phyloP scores from a whole-genome alignment of 768 basidiomycete species.

The Amanita subjunquillea region DNA sequence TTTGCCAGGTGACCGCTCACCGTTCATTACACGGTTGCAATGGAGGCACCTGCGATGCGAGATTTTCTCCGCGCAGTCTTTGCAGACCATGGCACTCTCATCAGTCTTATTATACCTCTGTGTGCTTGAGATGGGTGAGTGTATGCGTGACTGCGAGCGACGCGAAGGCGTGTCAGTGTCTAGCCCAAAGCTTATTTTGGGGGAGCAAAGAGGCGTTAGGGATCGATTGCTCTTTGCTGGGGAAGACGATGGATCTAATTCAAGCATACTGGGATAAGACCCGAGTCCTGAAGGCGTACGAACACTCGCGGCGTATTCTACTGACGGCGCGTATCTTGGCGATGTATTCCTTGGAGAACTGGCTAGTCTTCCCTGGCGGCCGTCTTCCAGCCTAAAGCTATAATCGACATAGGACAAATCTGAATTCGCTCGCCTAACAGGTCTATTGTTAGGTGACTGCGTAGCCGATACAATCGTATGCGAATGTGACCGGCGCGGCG shows the following conservation, averaged over 20 bases:
- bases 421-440: constrained; percentile 6
- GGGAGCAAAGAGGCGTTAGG: constrained; percentile 1
- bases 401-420: neutral
- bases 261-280: constrained; percentile 15
- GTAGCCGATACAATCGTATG: neutral
- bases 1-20: constrained; percentile 7
- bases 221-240: neutral
- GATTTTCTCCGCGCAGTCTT: neutral
- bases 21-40: neutral
- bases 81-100: neutral
- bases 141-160: neutral
- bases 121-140: neutral
- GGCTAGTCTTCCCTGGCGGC: constrained; percentile 6
- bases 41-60: neutral
- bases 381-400: neutral
- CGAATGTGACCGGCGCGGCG: constrained; percentile 1
- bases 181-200: neutral
- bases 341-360: constrained; percentile 9
- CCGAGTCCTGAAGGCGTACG: constrained; percentile 20
- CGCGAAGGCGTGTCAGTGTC: neutral
- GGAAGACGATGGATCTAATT: constrained; percentile 11
- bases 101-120: no score
- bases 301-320: constrained; percentile 11
- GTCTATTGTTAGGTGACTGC: neutral
- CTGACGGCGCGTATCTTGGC: neutral